Conservation (phyloP, 306 rosid genomes). For the Trichosanthes cucumerina region DNA sequence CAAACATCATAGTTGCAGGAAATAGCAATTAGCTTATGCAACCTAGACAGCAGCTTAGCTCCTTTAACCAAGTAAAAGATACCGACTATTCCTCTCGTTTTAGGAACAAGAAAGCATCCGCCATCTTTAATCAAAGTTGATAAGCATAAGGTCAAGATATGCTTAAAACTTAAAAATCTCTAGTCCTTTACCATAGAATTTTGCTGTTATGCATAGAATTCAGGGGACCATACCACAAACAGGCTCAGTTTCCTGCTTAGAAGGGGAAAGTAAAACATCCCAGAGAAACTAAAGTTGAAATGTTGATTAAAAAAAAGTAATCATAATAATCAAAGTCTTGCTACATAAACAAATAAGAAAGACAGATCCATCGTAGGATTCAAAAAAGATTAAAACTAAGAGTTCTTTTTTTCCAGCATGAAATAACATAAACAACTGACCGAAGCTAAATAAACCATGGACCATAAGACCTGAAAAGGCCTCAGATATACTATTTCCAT, state of each 20-base stretch:
- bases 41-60: not conserved
- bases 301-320: slow-evolving; percentile 10
- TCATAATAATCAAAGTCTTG: slow-evolving; percentile 21
- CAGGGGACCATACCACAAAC: slow-evolving; percentile 1
- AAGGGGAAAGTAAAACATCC: not conserved
- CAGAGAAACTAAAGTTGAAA: slow-evolving; percentile 18
- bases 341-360: slow-evolving; percentile 14
- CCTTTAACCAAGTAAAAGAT: not conserved
- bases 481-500: slow-evolving; percentile 24
- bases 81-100: not conserved
- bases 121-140: not conserved
- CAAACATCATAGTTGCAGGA: not conserved
- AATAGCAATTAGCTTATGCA: slow-evolving; percentile 2
- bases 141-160: not conserved
- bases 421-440: slow-evolving; percentile 17
- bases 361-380: slow-evolving; percentile 22
- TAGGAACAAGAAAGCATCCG: not conserved
- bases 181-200: not conserved
- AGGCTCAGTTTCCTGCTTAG: not conserved
- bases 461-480: slow-evolving; percentile 36
- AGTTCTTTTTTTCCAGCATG: not conserved
- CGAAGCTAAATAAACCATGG: slow-evolving; percentile 18
- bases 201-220: not conserved
- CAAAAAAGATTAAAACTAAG: not conserved
- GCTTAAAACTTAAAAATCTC: not conserved